Evolutionary conservation across 257 asterid genomes (phyloP), one percentile per base, ranked within the genome.

Genomic region (Thymus quinquecostatus): DNA sequence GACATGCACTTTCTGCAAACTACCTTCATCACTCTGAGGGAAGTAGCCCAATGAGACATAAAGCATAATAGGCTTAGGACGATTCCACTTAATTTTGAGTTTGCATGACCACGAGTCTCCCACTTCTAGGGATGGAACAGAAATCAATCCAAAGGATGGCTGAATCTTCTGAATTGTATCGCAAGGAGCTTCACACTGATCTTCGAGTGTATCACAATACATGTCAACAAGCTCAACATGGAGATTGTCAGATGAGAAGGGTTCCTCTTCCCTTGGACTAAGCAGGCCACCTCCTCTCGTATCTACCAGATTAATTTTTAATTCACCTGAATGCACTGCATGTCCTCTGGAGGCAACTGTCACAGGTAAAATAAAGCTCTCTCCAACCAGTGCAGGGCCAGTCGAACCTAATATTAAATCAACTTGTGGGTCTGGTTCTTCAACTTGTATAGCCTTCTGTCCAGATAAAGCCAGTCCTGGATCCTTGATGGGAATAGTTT

Each of bases 391-490:
- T 29, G 98, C 99, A 68, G 97, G 92, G 77, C 99, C 96, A 27
- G 83, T 76, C 63, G 94, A 88, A 77, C 79, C 88, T 76, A 95
- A 84, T 72, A 72, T 79, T 60, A 95, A 86, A 82, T 95, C 99
- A 53, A 95, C 96, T 83, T 88, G 97, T 27, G 99, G 99, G 64
- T 95, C 98, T 14, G 98, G 96, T 79, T 95, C 99, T 87, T 95
- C 99, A 65, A 95, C 96, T 82, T 92, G 97, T 71, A 88, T 86
- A 51, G 98, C 96, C 79, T 92, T 95, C 85, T 85, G 99, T 71
- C 99, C 99, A 43, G 97, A 92, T 72, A 84, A 86, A 28, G 99
- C 96, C 75, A 95, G 88, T 79, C 88, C 82, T 57, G 92, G 98
- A 87, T 95, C 96, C 85, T 87, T 89, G 34, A 80, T 85, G 63